phyloP scores from a whole-genome alignment of 306 rosid genomes.

The Trifolium repens region DNA sequence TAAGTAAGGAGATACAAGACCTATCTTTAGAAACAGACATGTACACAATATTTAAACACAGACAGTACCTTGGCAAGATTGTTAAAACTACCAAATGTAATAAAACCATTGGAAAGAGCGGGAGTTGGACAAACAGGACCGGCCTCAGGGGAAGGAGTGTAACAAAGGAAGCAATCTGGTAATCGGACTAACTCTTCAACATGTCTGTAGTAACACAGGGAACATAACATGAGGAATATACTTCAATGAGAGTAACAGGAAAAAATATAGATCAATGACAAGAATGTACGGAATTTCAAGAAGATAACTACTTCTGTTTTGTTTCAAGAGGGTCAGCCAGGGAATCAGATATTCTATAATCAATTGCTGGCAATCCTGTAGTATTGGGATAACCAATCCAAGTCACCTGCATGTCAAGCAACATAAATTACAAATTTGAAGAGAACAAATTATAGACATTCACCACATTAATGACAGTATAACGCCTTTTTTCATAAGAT shows the following conservation, averaged over 20 bases:
- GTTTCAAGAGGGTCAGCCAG: conserved; percentile 87
- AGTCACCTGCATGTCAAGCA: conserved; percentile 72
- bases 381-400: conserved; percentile 99
- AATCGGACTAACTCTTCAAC: conserved; percentile 92
- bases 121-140: conserved; percentile 89
- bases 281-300: conserved; percentile 39
- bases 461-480: conserved; percentile 14
- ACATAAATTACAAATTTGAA: conserved; percentile 20
- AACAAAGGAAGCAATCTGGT: conserved; percentile 92
- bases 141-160: conserved; percentile 95
- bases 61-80: conserved; percentile 94
- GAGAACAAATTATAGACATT: conserved; percentile 30
- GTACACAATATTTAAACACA: conserved; percentile 25
- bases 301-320: conserved; percentile 78
- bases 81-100: conserved; percentile 98
- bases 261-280: conserved; percentile 38
- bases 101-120: conserved; percentile 90
- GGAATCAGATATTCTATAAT: conserved; percentile 93
- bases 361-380: conserved; percentile 95
- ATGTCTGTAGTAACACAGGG: conserved; percentile 62
- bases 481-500: neutral
- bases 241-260: conserved; percentile 5
- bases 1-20: conserved; percentile 13
- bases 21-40: conserved; percentile 1
- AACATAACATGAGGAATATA: conserved; percentile 27